Evolutionary conservation across 2,329 filamentous ascomycete genomes (phyloP).

Genomic region (Raffaelea albimanens): DNA sequence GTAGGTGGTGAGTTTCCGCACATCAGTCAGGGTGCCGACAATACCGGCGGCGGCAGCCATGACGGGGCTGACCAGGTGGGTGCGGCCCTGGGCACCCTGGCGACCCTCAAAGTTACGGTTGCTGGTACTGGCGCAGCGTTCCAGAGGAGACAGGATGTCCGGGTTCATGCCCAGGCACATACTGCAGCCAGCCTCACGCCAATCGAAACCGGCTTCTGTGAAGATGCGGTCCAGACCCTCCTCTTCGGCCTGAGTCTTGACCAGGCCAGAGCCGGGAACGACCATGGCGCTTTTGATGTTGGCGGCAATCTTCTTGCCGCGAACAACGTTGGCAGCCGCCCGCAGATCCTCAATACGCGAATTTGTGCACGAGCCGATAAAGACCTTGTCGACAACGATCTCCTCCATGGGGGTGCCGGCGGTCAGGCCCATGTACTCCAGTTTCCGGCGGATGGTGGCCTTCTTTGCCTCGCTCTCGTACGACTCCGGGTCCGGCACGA

Average conservation of each 20-base stretch:
- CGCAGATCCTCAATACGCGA: conserved; percentile 92
- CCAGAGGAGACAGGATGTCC: conserved; percentile 83
- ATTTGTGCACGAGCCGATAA: conserved; percentile 97
- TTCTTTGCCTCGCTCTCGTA: conserved; percentile 76
- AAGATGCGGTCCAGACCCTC: conserved; percentile 95
- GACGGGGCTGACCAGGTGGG: conserved; percentile 92
- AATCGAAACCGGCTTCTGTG: conserved; percentile 85
- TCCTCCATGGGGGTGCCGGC: conserved; percentile 86
- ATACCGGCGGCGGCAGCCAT: conserved; percentile 93
- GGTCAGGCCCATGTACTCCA: conserved; percentile 93
- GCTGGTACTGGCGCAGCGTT: conserved; percentile 89
- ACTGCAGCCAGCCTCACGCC: conserved; percentile 95
- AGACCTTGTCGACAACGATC: conserved; percentile 88
- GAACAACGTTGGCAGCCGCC: conserved; percentile 74
- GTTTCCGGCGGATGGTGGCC: conserved; percentile 65
- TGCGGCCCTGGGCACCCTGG: conserved; percentile 83
- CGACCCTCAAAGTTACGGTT: conserved; percentile 98
- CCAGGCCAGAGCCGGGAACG: conserved; percentile 87
- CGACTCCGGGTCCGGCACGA: conserved; percentile 83
- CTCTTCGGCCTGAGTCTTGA: conserved; percentile 83
- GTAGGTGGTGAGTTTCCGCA: conserved; percentile 65
- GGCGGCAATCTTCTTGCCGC: conserved; percentile 74
- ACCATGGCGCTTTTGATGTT: conserved; percentile 95
- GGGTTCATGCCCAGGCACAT: conserved; percentile 99
- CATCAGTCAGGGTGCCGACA: conserved; percentile 82